phyloP scores from a whole-genome alignment of 2,329 filamentous ascomycete species.

The Fusarium buxicola region DNA sequence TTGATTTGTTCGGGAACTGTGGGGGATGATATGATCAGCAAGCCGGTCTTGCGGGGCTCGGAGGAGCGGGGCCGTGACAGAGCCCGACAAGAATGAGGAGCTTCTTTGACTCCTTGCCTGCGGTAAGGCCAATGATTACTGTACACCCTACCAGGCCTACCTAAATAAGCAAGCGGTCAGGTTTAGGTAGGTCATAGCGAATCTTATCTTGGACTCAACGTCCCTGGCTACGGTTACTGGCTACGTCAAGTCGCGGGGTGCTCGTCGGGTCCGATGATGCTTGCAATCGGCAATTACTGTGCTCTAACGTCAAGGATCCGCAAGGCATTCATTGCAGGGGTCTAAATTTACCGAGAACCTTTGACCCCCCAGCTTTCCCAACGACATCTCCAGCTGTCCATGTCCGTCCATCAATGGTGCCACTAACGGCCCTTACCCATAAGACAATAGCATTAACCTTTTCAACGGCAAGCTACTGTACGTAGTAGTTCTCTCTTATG shows the following conservation, averaged over 20 bases:
- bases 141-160: too few species aligned
- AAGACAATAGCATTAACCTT: neutral
- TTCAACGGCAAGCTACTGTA: slow-evolving; percentile 5
- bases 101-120: too few species aligned
- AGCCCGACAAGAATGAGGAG: too few species aligned
- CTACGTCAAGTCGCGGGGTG: neutral
- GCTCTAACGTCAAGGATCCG: neutral
- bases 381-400: slow-evolving; percentile 20
- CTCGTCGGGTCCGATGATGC: slow-evolving; percentile 5
- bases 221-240: too few species aligned
- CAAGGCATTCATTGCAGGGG: slow-evolving; percentile 5
- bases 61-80: slow-evolving; percentile 10
- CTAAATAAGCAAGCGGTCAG: too few species aligned
- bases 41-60: neutral
- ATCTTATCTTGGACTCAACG: too few species aligned
- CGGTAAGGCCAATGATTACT: too few species aligned
- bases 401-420: too few species aligned
- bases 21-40: neutral
- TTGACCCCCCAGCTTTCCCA: slow-evolving; percentile 27
- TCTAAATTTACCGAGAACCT: slow-evolving; percentile 28
- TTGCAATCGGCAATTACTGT: neutral
- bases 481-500: too few species aligned
- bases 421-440: neutral
- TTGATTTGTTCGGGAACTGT: slow-evolving; percentile 11
- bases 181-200: too few species aligned